Conservation (phyloP, 192 early-diverging fungal species). For the Oehlia diaphana region DNA sequence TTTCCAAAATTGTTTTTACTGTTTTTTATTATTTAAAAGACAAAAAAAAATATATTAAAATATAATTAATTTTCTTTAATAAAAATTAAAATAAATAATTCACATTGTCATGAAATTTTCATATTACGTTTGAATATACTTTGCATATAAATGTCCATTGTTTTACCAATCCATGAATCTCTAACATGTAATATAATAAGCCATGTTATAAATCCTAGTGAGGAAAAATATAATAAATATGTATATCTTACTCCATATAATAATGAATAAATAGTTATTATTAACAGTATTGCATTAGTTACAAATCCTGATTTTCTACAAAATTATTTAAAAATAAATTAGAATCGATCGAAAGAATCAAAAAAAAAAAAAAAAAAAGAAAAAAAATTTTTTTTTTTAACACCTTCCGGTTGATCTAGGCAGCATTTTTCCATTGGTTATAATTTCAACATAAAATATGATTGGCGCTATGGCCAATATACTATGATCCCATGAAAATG, state of each 20-base stretch:
- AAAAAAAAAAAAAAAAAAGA: neutral
- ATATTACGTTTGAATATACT: constrained; percentile 15
- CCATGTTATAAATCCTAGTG: constrained; percentile 23
- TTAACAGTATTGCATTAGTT: constrained; percentile 7
- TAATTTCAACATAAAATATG: constrained; percentile 57
- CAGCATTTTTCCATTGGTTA: constrained; percentile 54
- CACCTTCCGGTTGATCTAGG: constrained; percentile 51
- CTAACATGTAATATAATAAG: constrained; percentile 24
- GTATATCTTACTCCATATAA: constrained; percentile 30
- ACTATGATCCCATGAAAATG: constrained; percentile 75
- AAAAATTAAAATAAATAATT: no score
- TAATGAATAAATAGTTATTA: constrained; percentile 23
- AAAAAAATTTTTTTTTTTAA: neutral
- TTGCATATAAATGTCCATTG: constrained; percentile 25
- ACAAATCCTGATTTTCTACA: constrained; percentile 3
- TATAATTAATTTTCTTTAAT: no score
- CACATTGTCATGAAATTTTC: neutral
- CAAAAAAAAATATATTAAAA: neutral
- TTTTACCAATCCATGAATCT: constrained; percentile 12
- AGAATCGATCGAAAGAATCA: no score
- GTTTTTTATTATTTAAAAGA: neutral
- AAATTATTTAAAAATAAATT: neutral
- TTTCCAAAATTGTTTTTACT: neutral
- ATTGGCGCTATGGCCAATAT: constrained; percentile 58
- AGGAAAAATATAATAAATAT: constrained; percentile 26